A percentile compares a stretch with the other conserved stretches of the same genome.
Evolutionary conservation across 441 rosid species (phyloP).

Genomic region (Arabidopsis lyrata): DNA sequence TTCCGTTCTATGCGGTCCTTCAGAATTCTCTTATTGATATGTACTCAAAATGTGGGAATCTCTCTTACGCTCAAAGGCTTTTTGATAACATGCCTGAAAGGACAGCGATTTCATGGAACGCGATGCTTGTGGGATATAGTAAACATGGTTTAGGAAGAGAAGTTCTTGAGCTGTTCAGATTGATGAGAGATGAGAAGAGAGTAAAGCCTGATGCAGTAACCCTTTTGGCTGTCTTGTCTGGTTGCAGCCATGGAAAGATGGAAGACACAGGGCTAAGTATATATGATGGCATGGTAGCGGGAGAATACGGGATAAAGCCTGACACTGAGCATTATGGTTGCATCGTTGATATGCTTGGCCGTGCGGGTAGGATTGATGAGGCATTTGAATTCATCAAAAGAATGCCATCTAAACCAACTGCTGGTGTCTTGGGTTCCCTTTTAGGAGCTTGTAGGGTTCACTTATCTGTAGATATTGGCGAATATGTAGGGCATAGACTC

Average conservation of each 20-base stretch:
- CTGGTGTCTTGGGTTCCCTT: conserved; percentile 70
- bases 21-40: conserved; percentile 76
- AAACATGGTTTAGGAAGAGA: conserved; percentile 70
- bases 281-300: conserved; percentile 53
- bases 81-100: conserved; percentile 66
- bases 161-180: conserved; percentile 58
- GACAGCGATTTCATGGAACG: conserved; percentile 67
- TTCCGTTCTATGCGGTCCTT: conserved; percentile 64
- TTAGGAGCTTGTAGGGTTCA: conserved; percentile 77
- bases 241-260: conserved; percentile 79
- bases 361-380: conserved; percentile 70
- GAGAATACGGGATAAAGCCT: conserved; percentile 53
- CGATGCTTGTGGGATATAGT: conserved; percentile 71
- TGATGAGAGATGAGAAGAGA: conserved; percentile 61
- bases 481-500: conserved; percentile 56
- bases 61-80: conserved; percentile 56
- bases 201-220: conserved; percentile 64
- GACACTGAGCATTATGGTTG: conserved; percentile 72
- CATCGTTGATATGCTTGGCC: conserved; percentile 72
- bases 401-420: conserved; percentile 69
- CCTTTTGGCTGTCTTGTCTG: conserved; percentile 69
- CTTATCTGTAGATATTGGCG: conserved; percentile 61
- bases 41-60: conserved; percentile 77
- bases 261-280: conserved; percentile 61
- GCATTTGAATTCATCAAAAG: conserved; percentile 55